A percentile compares a stretch with the other conserved stretches of the same genome.
These are phyloP conservation scores for Arthrobotrys sinensis DNA, from an alignment of 2,329 filamentous ascomycete species.

Conservation along the genomic window DNA sequence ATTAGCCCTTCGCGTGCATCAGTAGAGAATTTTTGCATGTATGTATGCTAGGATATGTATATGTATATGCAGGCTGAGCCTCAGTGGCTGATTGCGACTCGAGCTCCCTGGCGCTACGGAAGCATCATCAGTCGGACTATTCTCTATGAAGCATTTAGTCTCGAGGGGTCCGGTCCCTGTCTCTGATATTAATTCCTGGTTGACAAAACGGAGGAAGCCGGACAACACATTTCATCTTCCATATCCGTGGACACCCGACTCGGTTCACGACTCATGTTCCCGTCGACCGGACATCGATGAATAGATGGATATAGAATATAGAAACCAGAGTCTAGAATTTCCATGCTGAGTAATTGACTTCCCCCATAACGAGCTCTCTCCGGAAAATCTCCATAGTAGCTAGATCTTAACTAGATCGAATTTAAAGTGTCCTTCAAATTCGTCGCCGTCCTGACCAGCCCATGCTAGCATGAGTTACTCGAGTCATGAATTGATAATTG, in stretches of 20 bases:
- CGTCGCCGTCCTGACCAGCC: slow-evolving; percentile 11
- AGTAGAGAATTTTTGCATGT: too few species aligned
- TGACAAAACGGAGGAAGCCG: slow-evolving; percentile 1
- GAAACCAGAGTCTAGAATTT: slow-evolving; percentile 9
- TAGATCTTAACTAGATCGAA: neutral
- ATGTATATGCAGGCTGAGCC: slow-evolving; percentile 7
- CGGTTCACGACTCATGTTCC: too few species aligned
- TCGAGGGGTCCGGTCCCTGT: neutral
- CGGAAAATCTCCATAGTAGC: neutral
- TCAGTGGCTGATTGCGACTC: neutral
- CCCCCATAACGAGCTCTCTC: slow-evolving; percentile 1
- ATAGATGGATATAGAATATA: neutral
- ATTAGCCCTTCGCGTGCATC: neutral
- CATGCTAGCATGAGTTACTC: slow-evolving; percentile 15
- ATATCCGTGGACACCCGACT: neutral
- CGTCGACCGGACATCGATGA: too few species aligned
- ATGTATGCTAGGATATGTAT: too few species aligned
- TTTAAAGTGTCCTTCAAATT: neutral
- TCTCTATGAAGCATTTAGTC: neutral
- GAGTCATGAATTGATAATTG: slow-evolving; percentile 4
- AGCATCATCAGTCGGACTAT: neutral
- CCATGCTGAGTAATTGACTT: slow-evolving; percentile 9
- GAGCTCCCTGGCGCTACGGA: slow-evolving; percentile 1
- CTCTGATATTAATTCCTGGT: neutral
- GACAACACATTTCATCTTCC: neutral